Conservation (phyloP, 495 filamentous ascomycete species). For the Astrothelium subdiscretum region DNA sequence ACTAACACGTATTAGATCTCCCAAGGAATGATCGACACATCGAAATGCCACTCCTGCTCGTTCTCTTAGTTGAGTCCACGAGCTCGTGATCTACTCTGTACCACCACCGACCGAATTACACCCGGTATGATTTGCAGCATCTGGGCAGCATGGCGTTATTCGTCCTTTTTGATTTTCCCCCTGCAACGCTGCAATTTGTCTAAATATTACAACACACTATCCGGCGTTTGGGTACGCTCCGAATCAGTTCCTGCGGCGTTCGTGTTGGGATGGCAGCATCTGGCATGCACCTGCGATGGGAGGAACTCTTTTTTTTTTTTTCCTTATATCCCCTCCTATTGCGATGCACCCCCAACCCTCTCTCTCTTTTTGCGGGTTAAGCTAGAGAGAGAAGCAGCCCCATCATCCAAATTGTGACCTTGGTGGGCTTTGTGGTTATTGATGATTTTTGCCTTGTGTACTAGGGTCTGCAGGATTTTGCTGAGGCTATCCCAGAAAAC, state of each 20-base stretch:
- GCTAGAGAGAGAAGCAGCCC: background rate
- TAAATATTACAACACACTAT: background rate
- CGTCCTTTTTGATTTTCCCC: background rate
- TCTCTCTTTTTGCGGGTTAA: background rate
- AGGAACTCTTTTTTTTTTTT: constrained; percentile 1
- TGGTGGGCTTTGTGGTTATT: background rate
- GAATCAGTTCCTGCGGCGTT: constrained; percentile 1
- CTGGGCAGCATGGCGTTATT: background rate
- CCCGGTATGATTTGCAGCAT: background rate
- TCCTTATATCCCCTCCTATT: background rate
- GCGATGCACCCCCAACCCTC: too few relatives aligned
- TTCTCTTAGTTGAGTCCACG: constrained; percentile 21
- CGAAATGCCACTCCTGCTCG: background rate
- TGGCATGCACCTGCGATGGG: constrained; percentile 13
- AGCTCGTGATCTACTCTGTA: constrained; percentile 1
- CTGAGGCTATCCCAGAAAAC: background rate
- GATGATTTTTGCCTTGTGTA: background rate
- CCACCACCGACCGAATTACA: background rate
- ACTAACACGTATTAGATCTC: background rate
- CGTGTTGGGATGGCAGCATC: background rate
- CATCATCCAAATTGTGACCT: background rate
- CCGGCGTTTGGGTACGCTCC: background rate
- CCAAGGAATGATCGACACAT: too few relatives aligned
- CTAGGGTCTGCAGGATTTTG: background rate
- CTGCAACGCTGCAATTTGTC: background rate